Conservation (phyloP, 495 filamentous ascomycete genomes). For the Penicillium pancosmium region DNA sequence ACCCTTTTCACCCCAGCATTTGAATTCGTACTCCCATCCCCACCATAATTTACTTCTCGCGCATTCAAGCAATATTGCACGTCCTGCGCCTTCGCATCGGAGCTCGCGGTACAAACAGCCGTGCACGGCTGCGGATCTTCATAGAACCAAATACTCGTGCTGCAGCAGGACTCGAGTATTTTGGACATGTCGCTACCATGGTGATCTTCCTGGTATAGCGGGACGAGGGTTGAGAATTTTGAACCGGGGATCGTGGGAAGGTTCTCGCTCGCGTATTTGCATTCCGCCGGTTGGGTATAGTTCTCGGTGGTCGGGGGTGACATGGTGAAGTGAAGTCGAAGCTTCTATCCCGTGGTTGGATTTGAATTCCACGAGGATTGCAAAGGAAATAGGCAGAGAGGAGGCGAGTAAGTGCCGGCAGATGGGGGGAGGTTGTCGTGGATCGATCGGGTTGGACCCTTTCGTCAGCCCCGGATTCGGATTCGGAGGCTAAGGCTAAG, state of each 20-base stretch:
- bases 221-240: slow-evolving; percentile 21
- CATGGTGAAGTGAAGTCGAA: neutral
- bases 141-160: slow-evolving; percentile 14
- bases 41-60: slow-evolving; percentile 13
- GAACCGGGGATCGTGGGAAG: slow-evolving; percentile 12
- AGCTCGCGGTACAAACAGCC: slow-evolving; percentile 19
- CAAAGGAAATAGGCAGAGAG: neutral
- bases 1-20: neutral
- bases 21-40: slow-evolving; percentile 3
- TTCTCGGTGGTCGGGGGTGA: neutral
- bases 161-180: slow-evolving; percentile 18
- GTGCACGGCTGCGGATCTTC: slow-evolving; percentile 24
- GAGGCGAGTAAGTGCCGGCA: neutral
- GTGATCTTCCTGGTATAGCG: slow-evolving; percentile 21
- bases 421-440: neutral
- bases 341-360: too few species aligned
- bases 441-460: neutral
- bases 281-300: slow-evolving; percentile 16
- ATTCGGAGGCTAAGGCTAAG: neutral
- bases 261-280: slow-evolving; percentile 15
- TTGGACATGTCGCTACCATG: slow-evolving; percentile 9
- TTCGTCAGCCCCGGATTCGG: slow-evolving; percentile 2
- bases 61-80: slow-evolving; percentile 27
- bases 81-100: slow-evolving; percentile 9
- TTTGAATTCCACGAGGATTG: too few species aligned